Conservation (phyloP, 345 rosid species). For the Angophora floribunda region DNA sequence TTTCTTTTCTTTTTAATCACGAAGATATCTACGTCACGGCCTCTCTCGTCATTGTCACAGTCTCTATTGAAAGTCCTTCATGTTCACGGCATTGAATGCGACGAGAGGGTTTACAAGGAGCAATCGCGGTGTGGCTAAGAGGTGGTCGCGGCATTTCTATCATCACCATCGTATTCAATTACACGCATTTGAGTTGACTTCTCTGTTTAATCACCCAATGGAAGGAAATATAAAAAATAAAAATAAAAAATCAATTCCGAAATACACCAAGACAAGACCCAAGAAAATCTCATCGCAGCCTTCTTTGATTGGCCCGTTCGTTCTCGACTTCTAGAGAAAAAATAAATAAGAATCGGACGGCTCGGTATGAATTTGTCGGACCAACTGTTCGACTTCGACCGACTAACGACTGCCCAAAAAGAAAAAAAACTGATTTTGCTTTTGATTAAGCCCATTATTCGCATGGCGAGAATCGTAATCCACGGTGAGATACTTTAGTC, state of each 20-base stretch:
- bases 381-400: background rate
- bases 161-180: background rate
- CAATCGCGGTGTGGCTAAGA: background rate
- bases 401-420: background rate
- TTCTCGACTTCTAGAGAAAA: background rate
- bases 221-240: no score
- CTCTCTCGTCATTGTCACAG: background rate
- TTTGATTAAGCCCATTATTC: background rate
- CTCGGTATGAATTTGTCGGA: background rate
- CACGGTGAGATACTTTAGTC: background rate
- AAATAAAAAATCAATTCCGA: background rate
- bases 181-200: background rate
- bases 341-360: background rate
- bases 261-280: background rate
- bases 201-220: background rate
- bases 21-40: background rate
- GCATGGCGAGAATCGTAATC: background rate
- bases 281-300: background rate
- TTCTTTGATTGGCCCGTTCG: background rate
- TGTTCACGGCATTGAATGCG: background rate
- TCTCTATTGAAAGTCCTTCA: background rate
- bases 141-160: background rate
- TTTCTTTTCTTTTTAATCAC: background rate
- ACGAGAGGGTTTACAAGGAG: fast-evolving
- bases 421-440: background rate